Conservation (phyloP, 768 basidiomycete genomes). For the Rubroboletus satanas region DNA sequence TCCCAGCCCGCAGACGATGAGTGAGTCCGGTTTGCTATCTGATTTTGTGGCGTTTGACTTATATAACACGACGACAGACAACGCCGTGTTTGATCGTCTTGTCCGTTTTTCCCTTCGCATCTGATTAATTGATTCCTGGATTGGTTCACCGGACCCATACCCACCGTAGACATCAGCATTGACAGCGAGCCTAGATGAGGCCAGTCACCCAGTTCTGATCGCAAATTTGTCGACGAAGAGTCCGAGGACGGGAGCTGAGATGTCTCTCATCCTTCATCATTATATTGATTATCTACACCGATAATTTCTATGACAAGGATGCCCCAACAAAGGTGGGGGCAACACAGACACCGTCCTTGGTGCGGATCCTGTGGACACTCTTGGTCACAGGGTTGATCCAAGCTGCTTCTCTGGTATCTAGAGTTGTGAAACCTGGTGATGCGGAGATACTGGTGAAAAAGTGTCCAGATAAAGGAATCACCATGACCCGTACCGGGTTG, state of each 20-base stretch:
- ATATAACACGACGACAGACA: slow-evolving; percentile 9
- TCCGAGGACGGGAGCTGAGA: not conserved
- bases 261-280: not conserved
- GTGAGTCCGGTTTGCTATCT: slow-evolving; percentile 20
- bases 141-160: slow-evolving; percentile 36
- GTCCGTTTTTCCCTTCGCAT: slow-evolving; percentile 30
- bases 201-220: not conserved
- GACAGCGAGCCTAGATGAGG: slow-evolving; percentile 5
- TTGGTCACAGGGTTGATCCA: slow-evolving; percentile 87
- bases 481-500: slow-evolving; percentile 63
- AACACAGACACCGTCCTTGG: slow-evolving; percentile 76
- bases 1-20: slow-evolving; percentile 29
- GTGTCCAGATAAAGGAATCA: not conserved
- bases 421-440: slow-evolving; percentile 73
- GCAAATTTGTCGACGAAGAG: not conserved
- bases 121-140: slow-evolving; percentile 24
- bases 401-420: slow-evolving; percentile 74
- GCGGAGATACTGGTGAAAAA: not conserved
- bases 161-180: slow-evolving; percentile 21
- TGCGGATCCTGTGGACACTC: slow-evolving; percentile 78
- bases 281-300: slow-evolving; percentile 6
- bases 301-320: slow-evolving; percentile 68
- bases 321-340: slow-evolving; percentile 85
- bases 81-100: slow-evolving; percentile 29
- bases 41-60: not conserved